A percentile compares a stretch with the other conserved stretches of the same genome.
phyloP scores from a whole-genome alignment of 2,329 filamentous ascomycete species.

The Monilinia laxa region DNA sequence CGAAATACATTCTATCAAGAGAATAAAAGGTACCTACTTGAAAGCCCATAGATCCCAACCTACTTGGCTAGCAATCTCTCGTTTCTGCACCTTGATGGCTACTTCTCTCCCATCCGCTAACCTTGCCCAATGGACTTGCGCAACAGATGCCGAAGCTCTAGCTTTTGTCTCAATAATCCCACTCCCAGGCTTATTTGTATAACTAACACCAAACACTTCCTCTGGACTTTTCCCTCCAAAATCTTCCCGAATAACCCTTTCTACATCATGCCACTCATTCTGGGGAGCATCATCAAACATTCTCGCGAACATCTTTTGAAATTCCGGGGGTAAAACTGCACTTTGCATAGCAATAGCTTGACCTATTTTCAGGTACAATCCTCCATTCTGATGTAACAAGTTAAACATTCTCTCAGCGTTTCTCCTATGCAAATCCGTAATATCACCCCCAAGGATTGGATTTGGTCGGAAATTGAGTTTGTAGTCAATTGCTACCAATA shows the following conservation, averaged over 20 bases:
- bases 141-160: slow-evolving; percentile 77
- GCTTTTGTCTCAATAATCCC: slow-evolving; percentile 70
- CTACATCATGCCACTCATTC: slow-evolving; percentile 82
- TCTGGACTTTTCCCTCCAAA: slow-evolving; percentile 82
- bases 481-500: slow-evolving; percentile 86
- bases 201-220: slow-evolving; percentile 90
- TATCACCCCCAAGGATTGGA: slow-evolving; percentile 69
- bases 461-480: slow-evolving; percentile 90
- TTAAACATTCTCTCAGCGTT: slow-evolving; percentile 82
- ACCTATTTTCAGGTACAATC: slow-evolving; percentile 94
- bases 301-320: slow-evolving; percentile 90
- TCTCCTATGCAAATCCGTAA: slow-evolving; percentile 76
- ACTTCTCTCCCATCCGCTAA: slow-evolving; percentile 85
- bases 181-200: slow-evolving; percentile 61
- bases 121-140: slow-evolving; percentile 93
- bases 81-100: slow-evolving; percentile 94
- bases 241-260: slow-evolving; percentile 81
- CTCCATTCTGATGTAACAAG: slow-evolving; percentile 81
- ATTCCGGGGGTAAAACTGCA: slow-evolving; percentile 87
- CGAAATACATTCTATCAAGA: background rate
- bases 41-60: slow-evolving; percentile 96
- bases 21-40: slow-evolving; percentile 54
- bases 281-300: slow-evolving; percentile 99
- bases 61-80: slow-evolving; percentile 87
- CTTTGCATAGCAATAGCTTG: slow-evolving; percentile 99